A percentile compares a stretch with the other conserved stretches of the same genome.
Conservation (phyloP, 805 yeast species). For the Metschnikowia picachoensis region DNA sequence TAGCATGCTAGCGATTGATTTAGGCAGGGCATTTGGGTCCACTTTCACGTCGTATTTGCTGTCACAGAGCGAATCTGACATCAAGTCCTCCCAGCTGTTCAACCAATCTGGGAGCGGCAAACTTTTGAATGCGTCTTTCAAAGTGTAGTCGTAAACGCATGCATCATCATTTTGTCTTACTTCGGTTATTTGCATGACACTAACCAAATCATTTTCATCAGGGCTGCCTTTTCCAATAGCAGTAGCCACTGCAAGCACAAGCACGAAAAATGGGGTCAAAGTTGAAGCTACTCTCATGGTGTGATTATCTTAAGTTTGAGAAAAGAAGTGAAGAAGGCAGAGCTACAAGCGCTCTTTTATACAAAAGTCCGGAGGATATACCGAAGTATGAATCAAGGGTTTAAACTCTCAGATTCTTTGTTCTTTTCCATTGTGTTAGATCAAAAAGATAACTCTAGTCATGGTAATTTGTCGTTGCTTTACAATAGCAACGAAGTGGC, state of each 20-base stretch:
- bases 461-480: too few species aligned
- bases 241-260: not conserved
- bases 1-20: not conserved
- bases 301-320: too few species aligned
- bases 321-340: too few species aligned
- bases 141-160: conserved; percentile 2
- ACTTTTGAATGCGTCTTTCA: not conserved
- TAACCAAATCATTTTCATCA: conserved; percentile 1
- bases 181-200: conserved; percentile 2
- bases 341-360: too few species aligned
- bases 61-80: conserved; percentile 3
- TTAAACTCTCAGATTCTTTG: too few species aligned
- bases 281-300: not conserved
- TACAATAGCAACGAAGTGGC: too few species aligned
- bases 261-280: not conserved
- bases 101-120: conserved; percentile 5
- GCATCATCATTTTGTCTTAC: not conserved
- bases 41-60: conserved; percentile 5
- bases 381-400: too few species aligned
- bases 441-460: too few species aligned
- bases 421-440: too few species aligned
- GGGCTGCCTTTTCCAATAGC: not conserved
- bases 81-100: conserved; percentile 4
- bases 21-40: not conserved
- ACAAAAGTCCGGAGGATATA: too few species aligned